Evolutionary conservation across 139 green algal species (phyloP), one percentile per base, ranked within the genome.

Genomic region (Picochlorum sp.): DNA sequence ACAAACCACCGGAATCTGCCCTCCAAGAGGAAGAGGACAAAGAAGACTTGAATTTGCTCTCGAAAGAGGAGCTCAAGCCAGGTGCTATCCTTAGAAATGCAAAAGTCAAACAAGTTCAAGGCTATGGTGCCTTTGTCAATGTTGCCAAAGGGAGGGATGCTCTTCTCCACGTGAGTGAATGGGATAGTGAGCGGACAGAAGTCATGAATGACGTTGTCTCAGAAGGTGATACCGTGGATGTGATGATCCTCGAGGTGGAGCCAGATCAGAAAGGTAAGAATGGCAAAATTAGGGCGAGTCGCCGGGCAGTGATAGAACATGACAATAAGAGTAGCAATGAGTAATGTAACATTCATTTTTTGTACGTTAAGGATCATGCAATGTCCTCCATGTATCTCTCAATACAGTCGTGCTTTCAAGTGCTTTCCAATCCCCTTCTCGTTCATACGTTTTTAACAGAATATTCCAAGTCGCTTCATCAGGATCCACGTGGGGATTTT

Each of bases 221-320:
- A 59, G 76, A 85, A 49, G 89, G 86, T 4, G 73, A 88, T 21
- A 7, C 62, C n/a, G 66, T 95, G 34, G 87, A 96, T 69, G 90
- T 96, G 8, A 85, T 89, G 84, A 68, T 94, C 28, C 26, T 92
- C 2, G 79, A 80, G 55, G 20, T 78, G 45, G 45, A 41, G 28
- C 34, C 34, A 41, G 34, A 41, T 41, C 34, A 41, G 34, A 68
- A 74, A 18, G 26, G 52, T 4, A 21, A 50, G 8, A 66, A 38
- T 57, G 69, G 69, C 14, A 57, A 60, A 23, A 45, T 68, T 50
- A 74, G 58, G 49, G 31, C 68, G 8, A 67, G 55, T 21, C 51
- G 67, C 13, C 64, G 65, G 13, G 50, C 61, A 16, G 61, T 69
- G 0, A 38, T 69, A 51, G 21, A 28, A n/a, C n/a, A 37, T 13